Conservation (phyloP, 1,284 basidiomycete species). For the Rhodotorula mucilaginosa region DNA sequence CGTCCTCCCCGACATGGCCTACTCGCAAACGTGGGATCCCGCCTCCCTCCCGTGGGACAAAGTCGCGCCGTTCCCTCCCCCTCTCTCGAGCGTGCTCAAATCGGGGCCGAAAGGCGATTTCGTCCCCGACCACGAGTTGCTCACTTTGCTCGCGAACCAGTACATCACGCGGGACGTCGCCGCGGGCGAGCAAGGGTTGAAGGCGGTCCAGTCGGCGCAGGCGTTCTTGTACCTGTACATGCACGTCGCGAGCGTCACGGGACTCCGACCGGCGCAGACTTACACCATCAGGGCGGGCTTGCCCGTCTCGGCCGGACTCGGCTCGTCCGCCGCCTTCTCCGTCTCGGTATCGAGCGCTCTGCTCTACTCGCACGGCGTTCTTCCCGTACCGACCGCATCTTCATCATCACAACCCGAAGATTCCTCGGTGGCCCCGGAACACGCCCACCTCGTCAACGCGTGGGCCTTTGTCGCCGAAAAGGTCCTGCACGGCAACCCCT, state of each 20-base stretch:
- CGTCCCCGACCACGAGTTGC: constrained; percentile 63
- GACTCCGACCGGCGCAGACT: constrained; percentile 64
- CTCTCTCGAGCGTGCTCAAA: constrained; percentile 47
- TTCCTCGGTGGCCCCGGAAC: constrained; percentile 51
- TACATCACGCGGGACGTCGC: constrained; percentile 19
- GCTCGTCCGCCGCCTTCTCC: constrained; percentile 94
- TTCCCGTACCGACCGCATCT: constrained; percentile 57
- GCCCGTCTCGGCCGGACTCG: constrained; percentile 97
- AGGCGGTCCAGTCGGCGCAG: constrained; percentile 52
- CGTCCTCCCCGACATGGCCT: constrained; percentile 76
- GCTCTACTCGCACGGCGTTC: constrained; percentile 55
- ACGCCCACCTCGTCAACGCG: constrained; percentile 76
- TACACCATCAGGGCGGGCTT: constrained; percentile 86
- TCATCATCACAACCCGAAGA: too few species aligned
- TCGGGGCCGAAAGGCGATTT: constrained; percentile 57
- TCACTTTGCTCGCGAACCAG: constrained; percentile 52
- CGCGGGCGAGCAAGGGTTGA: constrained; percentile 5
- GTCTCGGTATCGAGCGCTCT: constrained; percentile 79
- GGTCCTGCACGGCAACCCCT: constrained; percentile 94
- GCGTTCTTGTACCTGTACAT: constrained; percentile 96
- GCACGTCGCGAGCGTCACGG: constrained; percentile 49
- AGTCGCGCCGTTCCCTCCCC: not conserved
- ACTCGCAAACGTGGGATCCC: constrained; percentile 77
- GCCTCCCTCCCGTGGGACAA: constrained; percentile 78
- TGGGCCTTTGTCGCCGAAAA: constrained; percentile 97